Evolutionary conservation across 257 asterid species (phyloP).

Genomic region (Echites panduratus): DNA sequence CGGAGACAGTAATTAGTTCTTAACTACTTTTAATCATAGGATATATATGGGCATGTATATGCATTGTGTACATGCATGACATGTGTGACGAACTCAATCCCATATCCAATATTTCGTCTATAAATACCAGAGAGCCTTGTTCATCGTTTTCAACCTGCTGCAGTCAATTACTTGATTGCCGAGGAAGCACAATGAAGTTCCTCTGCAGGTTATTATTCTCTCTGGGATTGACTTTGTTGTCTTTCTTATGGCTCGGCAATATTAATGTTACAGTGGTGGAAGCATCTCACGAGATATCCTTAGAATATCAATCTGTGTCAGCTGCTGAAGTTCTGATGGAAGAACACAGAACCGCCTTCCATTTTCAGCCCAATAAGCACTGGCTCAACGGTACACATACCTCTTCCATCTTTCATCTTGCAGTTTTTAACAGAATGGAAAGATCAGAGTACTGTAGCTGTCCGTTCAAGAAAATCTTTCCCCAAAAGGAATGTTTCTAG

Average conservation of each 20-base stretch:
- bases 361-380: constrained; percentile 51
- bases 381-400: constrained; percentile 55
- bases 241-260: too few relatives aligned
- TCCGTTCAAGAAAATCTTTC: too few relatives aligned
- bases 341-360: constrained; percentile 49
- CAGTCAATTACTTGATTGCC: background rate
- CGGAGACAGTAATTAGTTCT: too few relatives aligned
- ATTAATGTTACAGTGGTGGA: constrained; percentile 12
- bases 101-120: background rate
- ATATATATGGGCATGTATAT: too few relatives aligned
- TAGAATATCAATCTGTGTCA: constrained; percentile 18
- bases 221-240: background rate
- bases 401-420: too few relatives aligned
- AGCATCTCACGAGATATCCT: constrained; percentile 39
- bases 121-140: background rate
- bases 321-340: constrained; percentile 4
- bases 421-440: too few relatives aligned
- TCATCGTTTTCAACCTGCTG: background rate
- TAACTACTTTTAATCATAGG: too few relatives aligned
- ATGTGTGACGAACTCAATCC: too few relatives aligned
- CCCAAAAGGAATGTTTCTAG: too few relatives aligned
- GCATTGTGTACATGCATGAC: too few relatives aligned
- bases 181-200: background rate
- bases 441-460: too few relatives aligned
- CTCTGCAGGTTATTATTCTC: background rate